Base-by-base conservation (phyloP, 2,329 filamentous ascomycete genomes). In the Colletotrichum trifolii region DNA sequence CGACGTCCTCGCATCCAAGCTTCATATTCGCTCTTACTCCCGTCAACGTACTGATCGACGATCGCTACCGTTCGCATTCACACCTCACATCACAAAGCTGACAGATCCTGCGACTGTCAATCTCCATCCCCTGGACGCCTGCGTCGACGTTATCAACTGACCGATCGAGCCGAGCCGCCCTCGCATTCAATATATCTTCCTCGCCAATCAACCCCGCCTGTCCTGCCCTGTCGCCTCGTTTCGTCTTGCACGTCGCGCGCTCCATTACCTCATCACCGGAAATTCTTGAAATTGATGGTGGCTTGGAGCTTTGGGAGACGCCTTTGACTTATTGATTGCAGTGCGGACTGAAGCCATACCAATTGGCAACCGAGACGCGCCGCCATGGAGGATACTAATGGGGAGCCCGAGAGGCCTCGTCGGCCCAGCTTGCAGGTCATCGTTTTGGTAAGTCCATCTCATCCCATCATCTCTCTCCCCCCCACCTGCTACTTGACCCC, bases 401-500 rank as follows among this genome's bases (percentile, higher is more conserved):
- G 58, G 34, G 57, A 61, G 57, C 48, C 59, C 4, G 63, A 64
- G 10, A 54, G 53, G 38, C 45, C 48, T 43, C 45, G 12, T 46
- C 47, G 34, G 34, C 83, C 87, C 75, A 86, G 87, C 45, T 79
- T 93, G 78, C 90, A 93, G 78, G 88, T 93, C 50, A 92, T 93
- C 78, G 83, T 93, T 64, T 77, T 93, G 81, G 91, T 93, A 81
- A 82, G 89, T 85, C 57, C 42, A n/a, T 48, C 53, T 47, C 35
- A 54, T 64, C 56, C 66, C 47, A 50, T 60, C 60, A 61, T 57
- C 42, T 25, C 34, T 2, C 15, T 11, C 15, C 13, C 36, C 6
- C 8, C 15, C 13, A 34, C 40, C 34, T 33, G 8, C 42, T 15
- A 13, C 10, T 25, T 42, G n/a, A 9, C 48, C 8, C n/a, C 40